Evolutionary conservation across 2,329 filamentous ascomycete species (phyloP).

Genomic region (Aspergillus cejpii): DNA sequence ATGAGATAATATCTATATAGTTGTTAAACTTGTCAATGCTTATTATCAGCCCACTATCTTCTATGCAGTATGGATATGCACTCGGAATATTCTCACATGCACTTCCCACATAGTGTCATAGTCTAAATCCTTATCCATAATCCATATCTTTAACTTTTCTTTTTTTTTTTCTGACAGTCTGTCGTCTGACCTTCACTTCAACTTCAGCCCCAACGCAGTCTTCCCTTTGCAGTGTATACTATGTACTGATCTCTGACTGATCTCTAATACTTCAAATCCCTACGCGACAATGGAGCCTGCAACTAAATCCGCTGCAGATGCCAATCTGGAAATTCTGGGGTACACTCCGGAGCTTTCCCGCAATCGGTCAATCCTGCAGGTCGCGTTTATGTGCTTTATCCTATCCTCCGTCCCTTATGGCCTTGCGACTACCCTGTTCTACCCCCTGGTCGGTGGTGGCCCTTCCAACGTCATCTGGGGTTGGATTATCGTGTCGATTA

Average conservation of each 20-base stretch:
- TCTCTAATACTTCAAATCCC: background rate
- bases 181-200: background rate
- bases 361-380: constrained; percentile 19
- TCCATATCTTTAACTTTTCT: too few species aligned
- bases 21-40: too few species aligned
- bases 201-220: background rate
- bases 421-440: constrained; percentile 62
- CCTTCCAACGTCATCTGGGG: constrained; percentile 65
- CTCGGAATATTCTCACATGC: too few species aligned
- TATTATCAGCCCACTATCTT: too few species aligned
- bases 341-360: constrained; percentile 19
- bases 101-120: too few species aligned
- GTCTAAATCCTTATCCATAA: too few species aligned
- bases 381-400: constrained; percentile 48
- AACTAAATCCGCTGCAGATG: constrained; percentile 10
- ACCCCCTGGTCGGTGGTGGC: constrained; percentile 63
- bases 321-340: constrained; percentile 15
- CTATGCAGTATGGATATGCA: too few species aligned
- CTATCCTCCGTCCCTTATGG: constrained; percentile 69
- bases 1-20: too few species aligned
- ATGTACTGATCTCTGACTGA: background rate
- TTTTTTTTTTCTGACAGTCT: background rate
- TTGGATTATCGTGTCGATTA: constrained; percentile 57
- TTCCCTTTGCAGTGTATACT: too few species aligned
- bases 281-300: background rate